Evolutionary conservation across 805 yeast species (phyloP), one percentile per base, ranked within the genome.

Genomic region (Brettanomyces nanus): DNA sequence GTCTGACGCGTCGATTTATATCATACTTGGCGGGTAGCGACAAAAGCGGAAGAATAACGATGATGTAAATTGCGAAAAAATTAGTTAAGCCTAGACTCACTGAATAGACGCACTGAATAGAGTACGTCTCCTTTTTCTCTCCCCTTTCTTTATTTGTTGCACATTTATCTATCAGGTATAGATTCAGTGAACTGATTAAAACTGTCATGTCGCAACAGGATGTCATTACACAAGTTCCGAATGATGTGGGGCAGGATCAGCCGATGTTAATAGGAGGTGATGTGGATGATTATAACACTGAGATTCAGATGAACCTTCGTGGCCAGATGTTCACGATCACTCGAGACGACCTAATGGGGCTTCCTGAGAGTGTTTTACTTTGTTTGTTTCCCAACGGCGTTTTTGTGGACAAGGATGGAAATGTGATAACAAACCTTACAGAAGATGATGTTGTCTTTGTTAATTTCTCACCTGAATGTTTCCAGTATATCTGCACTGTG

Each of bases 361-460:
- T 92, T 23, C 98, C 98, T 1, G 98, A 92, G 56, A 78, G 89
- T 43, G 76, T 92, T 19, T 64, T 92, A 41, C 71, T 89, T 38
- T 85, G 96, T 50, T 63, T 92, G 18, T 85, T 86, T 53, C 95
- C 96, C 13, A 85, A 84, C 47, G 95, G 97, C 30, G 94, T 86
- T 3, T 83, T 86, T 54, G 70, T 84, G 40, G 92, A 85, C 58
- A 69, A 69, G 41, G 62, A 75, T 37, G 95, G 95, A 2, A 80
- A 80, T 46, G 82, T 84, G 6, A 83, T 86, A 40, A 71, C 85
- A 25, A 84, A 82, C 48, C 61, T 85, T 50, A 78, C 94, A 0
- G 92, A 85, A 46, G 77, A 80, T 5, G 94, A 84, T 55, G 66
- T 80, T 20, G 95, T 85, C 10, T 77, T 66, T 52, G 94, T 86